These are phyloP conservation scores for Evernia prunastri DNA, from an alignment of 495 filamentous ascomycete species.

Conservation along the genomic window DNA sequence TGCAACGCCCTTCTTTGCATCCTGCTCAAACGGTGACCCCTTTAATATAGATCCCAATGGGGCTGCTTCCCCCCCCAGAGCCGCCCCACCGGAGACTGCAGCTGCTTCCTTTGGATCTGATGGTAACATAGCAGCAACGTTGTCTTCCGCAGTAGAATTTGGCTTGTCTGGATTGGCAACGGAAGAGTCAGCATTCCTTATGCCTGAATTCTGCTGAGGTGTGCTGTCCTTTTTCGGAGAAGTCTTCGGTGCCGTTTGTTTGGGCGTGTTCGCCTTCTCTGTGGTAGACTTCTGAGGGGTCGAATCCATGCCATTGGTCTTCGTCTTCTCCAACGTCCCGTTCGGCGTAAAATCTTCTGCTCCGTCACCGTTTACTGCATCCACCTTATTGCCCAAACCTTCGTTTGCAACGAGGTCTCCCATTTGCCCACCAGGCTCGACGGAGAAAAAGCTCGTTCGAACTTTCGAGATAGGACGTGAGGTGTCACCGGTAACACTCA, in stretches of 20 bases:
- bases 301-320: constrained; percentile 9
- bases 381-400: constrained; percentile 9
- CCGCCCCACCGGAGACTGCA: constrained; percentile 33
- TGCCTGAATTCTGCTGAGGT: constrained; percentile 19
- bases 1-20: constrained; percentile 4
- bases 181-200: constrained; percentile 2
- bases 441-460: constrained; percentile 74
- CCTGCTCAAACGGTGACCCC: constrained; percentile 26
- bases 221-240: constrained; percentile 29
- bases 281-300: constrained; percentile 1
- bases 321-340: neutral
- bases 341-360: constrained; percentile 2
- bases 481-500: constrained; percentile 23
- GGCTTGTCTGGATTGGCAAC: constrained; percentile 35
- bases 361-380: constrained; percentile 6
- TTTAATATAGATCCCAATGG: constrained; percentile 27
- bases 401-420: constrained; percentile 28
- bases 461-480: constrained; percentile 68
- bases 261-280: neutral
- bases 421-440: constrained; percentile 56
- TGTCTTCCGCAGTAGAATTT: constrained; percentile 33
- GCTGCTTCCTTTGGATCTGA: constrained; percentile 33
- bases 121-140: constrained; percentile 30
- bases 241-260: neutral
- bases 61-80: constrained; percentile 28